Evolutionary conservation across 2,329 filamentous ascomycete genomes (phyloP), one percentile per base, ranked within the genome.

Genomic region (Keithomyces neogunnii): DNA sequence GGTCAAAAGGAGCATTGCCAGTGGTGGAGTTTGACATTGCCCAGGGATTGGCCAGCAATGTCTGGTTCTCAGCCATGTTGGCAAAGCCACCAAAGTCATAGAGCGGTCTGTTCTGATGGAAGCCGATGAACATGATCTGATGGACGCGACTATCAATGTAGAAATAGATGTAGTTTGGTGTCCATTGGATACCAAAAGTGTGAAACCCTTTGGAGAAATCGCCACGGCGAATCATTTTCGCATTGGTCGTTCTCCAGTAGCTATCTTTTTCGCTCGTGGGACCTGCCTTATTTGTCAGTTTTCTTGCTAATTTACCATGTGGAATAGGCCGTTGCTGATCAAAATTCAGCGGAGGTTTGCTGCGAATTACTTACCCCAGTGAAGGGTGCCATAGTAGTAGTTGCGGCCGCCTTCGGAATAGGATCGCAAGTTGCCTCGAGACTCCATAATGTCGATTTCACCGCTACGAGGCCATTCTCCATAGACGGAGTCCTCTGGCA

Each of bases 101-200:
- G 52, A 74, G 68, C 42, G 65, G 60, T 30, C 58, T 49, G 26
- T 62, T 57, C 29, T 54, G 48, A n/a, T 60, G 58, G 55, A 72
- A 70, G 9, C 63, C 64, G 13, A 68, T 57, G 53, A 68, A 70
- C 45, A 70, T 56, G 53, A 71, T 68, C 56, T 72, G 65, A 19
- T 63, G 61, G 11, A 73, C 60, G 13, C 69, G 66, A 56, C 64
- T 69, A 60, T 80, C 73, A 38, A 79, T 62, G 59, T 75, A 80
- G 30, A 74, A 77, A 64, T 75, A 79, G 26, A 80, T 65, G 62
- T 78, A 78, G 42, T 73, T 68, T 47, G 72, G 66, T 2, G 66
- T 70, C 77, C 77, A 80, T 56, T 79, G 74, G 13, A 80, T 56
- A 4, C 75, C 77, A 54, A 70, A 81, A 1, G 73, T 80, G 61